A percentile compares a stretch with the other conserved stretches of the same genome.
phyloP scores from a whole-genome alignment of 2,329 filamentous ascomycete genomes.

The Colletotrichum euphorbiae region DNA sequence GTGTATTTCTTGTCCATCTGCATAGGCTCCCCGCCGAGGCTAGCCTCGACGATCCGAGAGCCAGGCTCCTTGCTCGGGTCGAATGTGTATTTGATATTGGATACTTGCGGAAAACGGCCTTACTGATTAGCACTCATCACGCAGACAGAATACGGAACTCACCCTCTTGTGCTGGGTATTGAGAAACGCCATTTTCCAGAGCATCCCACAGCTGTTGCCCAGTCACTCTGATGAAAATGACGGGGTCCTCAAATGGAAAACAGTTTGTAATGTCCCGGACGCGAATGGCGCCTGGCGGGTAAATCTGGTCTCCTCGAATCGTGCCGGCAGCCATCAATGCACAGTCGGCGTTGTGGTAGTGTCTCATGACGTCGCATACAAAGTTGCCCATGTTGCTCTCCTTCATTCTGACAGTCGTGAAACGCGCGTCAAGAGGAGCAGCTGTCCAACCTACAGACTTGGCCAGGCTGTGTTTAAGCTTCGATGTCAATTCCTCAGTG shows the following conservation, averaged over 20 bases:
- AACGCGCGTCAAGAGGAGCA: conserved; percentile 85
- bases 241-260: conserved; percentile 93
- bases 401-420: conserved; percentile 79
- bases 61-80: conserved; percentile 72
- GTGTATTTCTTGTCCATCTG: conserved; percentile 74
- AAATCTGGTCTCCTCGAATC: conserved; percentile 89
- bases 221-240: conserved; percentile 78
- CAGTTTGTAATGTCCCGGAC: conserved; percentile 88
- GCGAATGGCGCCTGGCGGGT: conserved; percentile 81
- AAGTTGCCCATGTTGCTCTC: conserved; percentile 93
- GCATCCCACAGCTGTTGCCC: conserved; percentile 82
- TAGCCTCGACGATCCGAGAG: conserved; percentile 71
- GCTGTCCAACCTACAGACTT: conserved; percentile 88
- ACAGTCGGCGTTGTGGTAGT: conserved; percentile 84
- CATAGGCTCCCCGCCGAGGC: conserved; percentile 70
- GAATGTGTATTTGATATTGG: conserved; percentile 81
- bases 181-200: conserved; percentile 84
- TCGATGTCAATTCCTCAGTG: conserved; percentile 76
- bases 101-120: conserved; percentile 84
- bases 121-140: background rate
- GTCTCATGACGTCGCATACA: conserved; percentile 90
- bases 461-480: conserved; percentile 80
- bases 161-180: conserved; percentile 86
- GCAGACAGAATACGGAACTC: conserved; percentile 10
- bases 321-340: conserved; percentile 87